Evolutionary conservation across 257 asterid species (phyloP).

Genomic region (Solanum virginianum): DNA sequence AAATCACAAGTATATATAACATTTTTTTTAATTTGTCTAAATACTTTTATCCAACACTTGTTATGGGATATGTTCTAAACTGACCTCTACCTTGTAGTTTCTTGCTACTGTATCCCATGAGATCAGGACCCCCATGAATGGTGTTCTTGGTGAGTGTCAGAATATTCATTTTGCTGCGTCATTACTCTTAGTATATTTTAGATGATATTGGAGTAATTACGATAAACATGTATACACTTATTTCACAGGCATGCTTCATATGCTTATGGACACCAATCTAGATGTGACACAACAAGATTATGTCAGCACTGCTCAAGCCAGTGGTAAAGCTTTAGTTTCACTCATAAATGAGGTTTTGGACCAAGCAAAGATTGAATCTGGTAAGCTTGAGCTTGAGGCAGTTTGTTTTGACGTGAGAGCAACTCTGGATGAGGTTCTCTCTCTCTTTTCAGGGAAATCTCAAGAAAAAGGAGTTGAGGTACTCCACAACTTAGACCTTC

Average conservation of each 20-base stretch:
- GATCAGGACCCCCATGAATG: conserved; percentile 99
- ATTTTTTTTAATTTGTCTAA: neutral
- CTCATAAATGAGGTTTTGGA: conserved; percentile 92
- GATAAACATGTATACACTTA: neutral
- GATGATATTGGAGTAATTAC: neutral
- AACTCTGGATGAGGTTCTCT: conserved; percentile 36
- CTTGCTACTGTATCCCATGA: conserved; percentile 99
- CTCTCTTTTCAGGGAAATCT: conserved; percentile 77
- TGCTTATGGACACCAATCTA: conserved; percentile 90
- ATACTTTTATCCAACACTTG: neutral
- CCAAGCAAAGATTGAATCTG: conserved; percentile 97
- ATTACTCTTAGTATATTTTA: neutral
- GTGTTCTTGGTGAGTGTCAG: conserved; percentile 74
- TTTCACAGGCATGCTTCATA: conserved; percentile 81
- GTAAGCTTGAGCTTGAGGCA: conserved; percentile 94
- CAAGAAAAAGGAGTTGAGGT: conserved; percentile 95
- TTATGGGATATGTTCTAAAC: neutral
- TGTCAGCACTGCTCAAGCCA: conserved; percentile 92
- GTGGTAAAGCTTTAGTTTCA: conserved; percentile 97
- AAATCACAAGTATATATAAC: conserved; percentile 59
- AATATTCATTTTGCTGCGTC: neutral
- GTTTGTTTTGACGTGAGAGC: conserved; percentile 31
- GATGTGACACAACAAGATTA: conserved; percentile 96
- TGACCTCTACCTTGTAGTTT: conserved; percentile 45
- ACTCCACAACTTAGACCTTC: neutral